Evolutionary conservation across 2,329 filamentous ascomycete genomes (phyloP), one percentile per base, ranked within the genome.

Genomic region (Fusarium miscanthi): DNA sequence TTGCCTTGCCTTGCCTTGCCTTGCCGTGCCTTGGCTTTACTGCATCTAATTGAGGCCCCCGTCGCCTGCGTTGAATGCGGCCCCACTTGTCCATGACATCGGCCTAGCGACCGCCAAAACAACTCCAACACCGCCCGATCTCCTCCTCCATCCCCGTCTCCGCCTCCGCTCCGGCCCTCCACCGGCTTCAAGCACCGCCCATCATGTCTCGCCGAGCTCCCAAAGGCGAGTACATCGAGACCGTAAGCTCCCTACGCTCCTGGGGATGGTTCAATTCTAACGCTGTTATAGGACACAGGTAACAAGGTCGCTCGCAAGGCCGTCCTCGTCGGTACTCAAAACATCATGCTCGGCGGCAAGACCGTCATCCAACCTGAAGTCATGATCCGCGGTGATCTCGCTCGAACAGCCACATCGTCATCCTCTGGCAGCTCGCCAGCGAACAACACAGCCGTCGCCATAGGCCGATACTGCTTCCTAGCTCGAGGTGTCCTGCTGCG

Each of bases 281-380:
- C 35, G 4, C 21, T 19, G n/a, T 25, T 23, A 12, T 75, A 97
- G 95, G 95, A 98, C 84, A 97, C 95, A 6, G 96, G 96, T 75
- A 99, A 99, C 88, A 98, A 98, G 85, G 96, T 99, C 78, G 95
- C 95, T 42, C 94, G 96, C 74, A 94, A 94, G 76, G 93, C 94
- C 70, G 91, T 92, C 80, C 94, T 99, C 76, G 93, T 97, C 78
- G 96, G 96, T 78, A 98, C 95, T 27, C 94, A 97, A 77, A 97
- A 98, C 84, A 98, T 99, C 83, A 97, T 97, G 83, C 92, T 99
- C 4, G 96, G 94, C 76, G 96, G 96, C 72, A 97, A 94, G 83
- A 97, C 95, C 2, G 94, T 98, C 70, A 97, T 99, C 79, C 94
- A 97, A 87, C 92, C 94, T 70, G 95, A 97, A 79, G 95, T 94